Evolutionary conservation across 805 yeast species (phyloP), one percentile per base, ranked within the genome.

Genomic region (Candida xiaguanensis): DNA sequence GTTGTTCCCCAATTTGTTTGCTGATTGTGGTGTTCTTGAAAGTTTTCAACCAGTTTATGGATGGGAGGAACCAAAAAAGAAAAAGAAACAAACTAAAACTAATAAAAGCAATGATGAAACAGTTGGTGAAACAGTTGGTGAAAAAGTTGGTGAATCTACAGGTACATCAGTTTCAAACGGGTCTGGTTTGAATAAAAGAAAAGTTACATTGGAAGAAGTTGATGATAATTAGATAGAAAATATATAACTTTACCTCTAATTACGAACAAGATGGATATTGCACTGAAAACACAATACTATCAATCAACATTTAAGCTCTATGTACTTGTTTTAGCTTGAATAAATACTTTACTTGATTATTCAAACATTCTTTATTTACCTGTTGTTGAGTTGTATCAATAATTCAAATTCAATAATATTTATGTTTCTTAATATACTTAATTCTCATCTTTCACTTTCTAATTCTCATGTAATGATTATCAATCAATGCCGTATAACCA

Each of bases 1-100:
- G 99, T 59, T 93, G 34, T 91, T 88, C 74, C 99, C 99, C 41
- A 91, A 91, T 58, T 71, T 93, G 56, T 93, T 90, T 63, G 99
- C 82, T 46, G 99, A 93, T 56, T 90, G 95, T 52, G 96, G 97
- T 17, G 84, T 93, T 47, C 56, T 91, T 44, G 98, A 91, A 43
- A 85, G 95, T 69, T 93, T 93, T 69, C 74, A 74, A 48, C 99
- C 99, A 3, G 49, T 82, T n/a, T 93, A 85, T 56, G 93, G 80
- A 3, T 89, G 89, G 85, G 87, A 82, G 48, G 83, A 58, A 35
- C 63, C 68, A 12, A 58, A 65, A 46, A 55, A 52, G 44, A 38
- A 42, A 28, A 56, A 55, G 45, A 34, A 44, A 32, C 50, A 51
- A 40, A 41, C 44, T 38, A 34, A 29, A 16, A 29, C 38, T 9